These are phyloP conservation scores for Sinapis alba DNA, from an alignment of 441 rosid genomes.

Conservation along the genomic window DNA sequence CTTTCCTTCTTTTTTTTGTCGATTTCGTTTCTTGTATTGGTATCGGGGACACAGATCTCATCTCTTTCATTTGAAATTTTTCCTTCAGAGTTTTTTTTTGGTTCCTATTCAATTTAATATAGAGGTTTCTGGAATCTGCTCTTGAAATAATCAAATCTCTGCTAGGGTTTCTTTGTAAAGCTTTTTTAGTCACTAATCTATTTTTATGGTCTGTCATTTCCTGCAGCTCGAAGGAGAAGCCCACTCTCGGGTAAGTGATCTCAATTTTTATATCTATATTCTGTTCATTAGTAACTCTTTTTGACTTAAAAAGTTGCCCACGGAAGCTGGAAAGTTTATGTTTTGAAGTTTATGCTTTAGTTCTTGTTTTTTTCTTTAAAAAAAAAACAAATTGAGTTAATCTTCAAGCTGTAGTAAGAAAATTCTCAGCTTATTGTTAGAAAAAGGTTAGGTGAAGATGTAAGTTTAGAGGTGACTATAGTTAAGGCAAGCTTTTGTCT, in stretches of 20 bases:
- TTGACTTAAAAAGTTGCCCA: no score
- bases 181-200: background rate
- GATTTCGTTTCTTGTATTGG: background rate
- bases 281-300: no score
- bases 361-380: background rate
- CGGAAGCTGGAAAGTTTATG: background rate
- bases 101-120: background rate
- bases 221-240: conserved; percentile 99
- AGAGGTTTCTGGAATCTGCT: background rate
- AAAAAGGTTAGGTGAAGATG: background rate
- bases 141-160: background rate
- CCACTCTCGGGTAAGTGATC: conserved; percentile 99
- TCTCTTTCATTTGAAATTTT: background rate
- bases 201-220: background rate
- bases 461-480: background rate
- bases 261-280: no score
- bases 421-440: background rate
- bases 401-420: background rate
- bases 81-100: background rate
- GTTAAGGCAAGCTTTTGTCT: background rate
- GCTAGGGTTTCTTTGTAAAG: background rate
- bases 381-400: background rate
- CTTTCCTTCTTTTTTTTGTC: background rate
- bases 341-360: background rate
- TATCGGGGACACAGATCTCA: conserved; percentile 6